Evolutionary conservation across 176 grass and related monocot genomes (phyloP).

Genomic region (Carex pumila): DNA sequence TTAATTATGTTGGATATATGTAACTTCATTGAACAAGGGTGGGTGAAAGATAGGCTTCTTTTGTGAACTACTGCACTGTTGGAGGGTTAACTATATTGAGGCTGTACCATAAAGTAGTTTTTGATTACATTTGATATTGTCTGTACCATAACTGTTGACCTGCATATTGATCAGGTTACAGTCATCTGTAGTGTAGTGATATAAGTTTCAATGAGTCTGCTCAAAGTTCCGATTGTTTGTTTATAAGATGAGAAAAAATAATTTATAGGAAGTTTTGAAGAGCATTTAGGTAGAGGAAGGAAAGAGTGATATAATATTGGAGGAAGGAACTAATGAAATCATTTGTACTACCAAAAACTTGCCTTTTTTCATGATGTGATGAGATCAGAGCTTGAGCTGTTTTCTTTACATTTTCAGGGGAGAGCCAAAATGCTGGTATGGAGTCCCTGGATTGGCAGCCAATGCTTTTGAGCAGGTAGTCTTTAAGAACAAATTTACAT

Average conservation of each 20-base stretch:
- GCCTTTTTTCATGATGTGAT: not conserved
- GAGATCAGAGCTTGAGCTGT: not conserved
- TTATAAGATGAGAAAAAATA: not conserved
- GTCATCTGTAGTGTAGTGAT: not conserved
- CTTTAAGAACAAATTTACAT: conserved; percentile 4
- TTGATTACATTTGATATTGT: not conserved
- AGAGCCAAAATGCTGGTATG: conserved; percentile 93
- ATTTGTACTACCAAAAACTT: conserved; percentile 11
- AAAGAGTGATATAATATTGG: not conserved
- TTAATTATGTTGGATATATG: conserved; percentile 43
- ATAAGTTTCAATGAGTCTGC: not conserved
- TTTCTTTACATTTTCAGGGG: conserved; percentile 69
- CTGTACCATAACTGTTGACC: not conserved
- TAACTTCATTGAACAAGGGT: not conserved
- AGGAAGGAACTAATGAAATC: not conserved
- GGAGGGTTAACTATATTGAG: not conserved
- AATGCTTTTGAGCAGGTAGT: conserved; percentile 91
- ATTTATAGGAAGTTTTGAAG: not conserved
- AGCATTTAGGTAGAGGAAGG: not conserved
- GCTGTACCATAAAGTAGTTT: not conserved
- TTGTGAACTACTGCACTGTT: not conserved
- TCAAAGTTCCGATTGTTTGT: not conserved
- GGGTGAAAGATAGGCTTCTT: not conserved
- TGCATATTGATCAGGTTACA: not conserved
- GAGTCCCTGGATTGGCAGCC: conserved; percentile 76